Evolutionary conservation across 2,329 filamentous ascomycete species (phyloP), one percentile per base, ranked within the genome.

Genomic region (Camptophora hylomeconis): DNA sequence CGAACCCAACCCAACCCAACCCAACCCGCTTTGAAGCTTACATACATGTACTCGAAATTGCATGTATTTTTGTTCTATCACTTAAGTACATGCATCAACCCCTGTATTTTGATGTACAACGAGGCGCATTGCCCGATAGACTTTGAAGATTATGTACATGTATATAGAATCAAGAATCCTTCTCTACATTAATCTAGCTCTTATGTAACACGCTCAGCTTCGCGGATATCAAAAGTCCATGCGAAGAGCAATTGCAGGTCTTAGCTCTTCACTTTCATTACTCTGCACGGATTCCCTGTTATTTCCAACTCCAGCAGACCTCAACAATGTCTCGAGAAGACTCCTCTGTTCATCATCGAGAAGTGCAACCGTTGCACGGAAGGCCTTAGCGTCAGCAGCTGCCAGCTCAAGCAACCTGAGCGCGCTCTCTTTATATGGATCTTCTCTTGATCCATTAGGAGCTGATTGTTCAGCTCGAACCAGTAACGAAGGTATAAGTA

Each of bases 211-310:
- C n/a, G n/a, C n/a, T n/a, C n/a, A n/a, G n/a, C 22, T n/a, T n/a
- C n/a, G n/a, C n/a, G n/a, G 6, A 9, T 21, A 57, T 76, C 39
- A 81, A 66, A 98, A 95, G 53, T 93, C 68, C 80, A 95, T 92
- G 67, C 92, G 89, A 49, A 98, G 56, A 30, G 83, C 83, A 64
- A 98, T 98, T 39, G 65, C 89, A 8, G 89, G 89, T 26, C 60
- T 58, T 26, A 60, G 57, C 27, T 72, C 72, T 16, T 60, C 67
- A 33, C 62, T 58, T 34, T 58, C 62, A 28, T 54, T 56, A 23
- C 39, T 31, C 17, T 41, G 40, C 13, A 41, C 30, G 16, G 11
- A 10, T 17, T 23, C 17, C 20, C n/a, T n/a, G n/a, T 33, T 41
- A 4, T 49, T 48, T 31, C 53, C 53, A 24, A 66, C 59, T 44